Percentiles rank a stretch among this genome's conserved stretches.
Conservation (phyloP, 2,329 filamentous ascomycete genomes). For the Venturia effusa region DNA sequence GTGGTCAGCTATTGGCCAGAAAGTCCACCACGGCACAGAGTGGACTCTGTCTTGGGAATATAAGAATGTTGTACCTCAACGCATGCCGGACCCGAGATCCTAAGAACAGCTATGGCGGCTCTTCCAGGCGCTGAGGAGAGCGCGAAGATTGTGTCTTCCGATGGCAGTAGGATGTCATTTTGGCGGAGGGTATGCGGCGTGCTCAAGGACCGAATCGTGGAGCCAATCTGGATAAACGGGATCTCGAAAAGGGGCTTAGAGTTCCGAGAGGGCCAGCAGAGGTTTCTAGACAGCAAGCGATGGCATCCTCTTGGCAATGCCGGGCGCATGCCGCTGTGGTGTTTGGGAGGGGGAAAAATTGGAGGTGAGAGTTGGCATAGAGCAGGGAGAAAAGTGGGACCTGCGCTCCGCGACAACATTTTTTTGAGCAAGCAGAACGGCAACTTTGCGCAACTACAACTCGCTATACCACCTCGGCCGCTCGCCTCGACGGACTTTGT, state of each 20-base stretch:
- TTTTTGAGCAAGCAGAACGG: neutral
- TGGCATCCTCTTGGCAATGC: neutral
- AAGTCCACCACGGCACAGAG: neutral
- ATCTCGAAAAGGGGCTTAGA: neutral
- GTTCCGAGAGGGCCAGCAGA: neutral
- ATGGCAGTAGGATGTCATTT: neutral
- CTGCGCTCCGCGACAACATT: neutral
- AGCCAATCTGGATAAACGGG: neutral
- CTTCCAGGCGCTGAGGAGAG: constrained; percentile 76
- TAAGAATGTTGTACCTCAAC: constrained; percentile 40
- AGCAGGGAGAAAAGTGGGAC: too few species aligned
- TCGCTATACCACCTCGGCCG: neutral
- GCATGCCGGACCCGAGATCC: constrained; percentile 73
- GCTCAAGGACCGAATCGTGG: neutral
- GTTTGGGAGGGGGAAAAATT: neutral
- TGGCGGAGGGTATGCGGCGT: neutral
- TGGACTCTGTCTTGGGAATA: neutral
- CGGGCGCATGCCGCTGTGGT: neutral
- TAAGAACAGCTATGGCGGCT: constrained; percentile 82
- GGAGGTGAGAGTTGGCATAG: neutral
- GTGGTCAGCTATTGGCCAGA: neutral
- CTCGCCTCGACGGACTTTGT: neutral
- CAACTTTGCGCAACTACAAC: neutral
- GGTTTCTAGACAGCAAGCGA: neutral
- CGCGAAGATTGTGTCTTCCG: constrained; percentile 66